Base-by-base conservation (phyloP, 2,329 filamentous ascomycete species). In the Alternaria metachromatica region DNA sequence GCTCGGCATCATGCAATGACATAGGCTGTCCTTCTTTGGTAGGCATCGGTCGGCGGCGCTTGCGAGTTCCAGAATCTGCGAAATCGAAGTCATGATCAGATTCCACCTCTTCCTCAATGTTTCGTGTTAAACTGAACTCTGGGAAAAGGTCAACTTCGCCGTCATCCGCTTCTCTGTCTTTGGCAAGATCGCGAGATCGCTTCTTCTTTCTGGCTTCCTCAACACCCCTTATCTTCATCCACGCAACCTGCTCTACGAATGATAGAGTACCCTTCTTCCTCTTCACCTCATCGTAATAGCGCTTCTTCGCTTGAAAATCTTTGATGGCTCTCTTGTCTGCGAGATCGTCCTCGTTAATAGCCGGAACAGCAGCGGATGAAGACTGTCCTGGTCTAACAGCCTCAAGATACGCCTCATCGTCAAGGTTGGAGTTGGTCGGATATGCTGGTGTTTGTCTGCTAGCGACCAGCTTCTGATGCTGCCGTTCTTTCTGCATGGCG, bases 241-340 rank as follows among this genome's bases (percentile, higher is more conserved):
- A 80, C 20, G 72, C 72, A 25, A 80, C 46, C 3, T 79, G 72
- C 26, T 77, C 61, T 8, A 45, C 43, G 55, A 79, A 76, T 2
- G 49, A 46, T 0, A 78, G 65, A 3, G 28, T 50, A 9, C 75
- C 72, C 13, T 57, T 58, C 23, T 66, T 68, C 9, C 11, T 49
- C 48, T 51, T 72, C 5, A 76, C 41, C 0, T 63, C 51, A 2
- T 77, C 67, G 33, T 69, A 80, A 15, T 72, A 21, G 0, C 44
- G 61, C 58, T 76, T 72, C 41, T 71, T 62, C 28, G 63, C 59
- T 26, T 70, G 10, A 26, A 65, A 79, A n/a, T 71, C 55, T 8
- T 54, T 61, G 3, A 13, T 8, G 5, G 69, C 70, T n/a, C 55
- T 18, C 43, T 45, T 60, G 50, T 75, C 53, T 23, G 57, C 60